Base-by-base conservation (phyloP, 768 basidiomycete genomes). In the Leccinum boreale region DNA sequence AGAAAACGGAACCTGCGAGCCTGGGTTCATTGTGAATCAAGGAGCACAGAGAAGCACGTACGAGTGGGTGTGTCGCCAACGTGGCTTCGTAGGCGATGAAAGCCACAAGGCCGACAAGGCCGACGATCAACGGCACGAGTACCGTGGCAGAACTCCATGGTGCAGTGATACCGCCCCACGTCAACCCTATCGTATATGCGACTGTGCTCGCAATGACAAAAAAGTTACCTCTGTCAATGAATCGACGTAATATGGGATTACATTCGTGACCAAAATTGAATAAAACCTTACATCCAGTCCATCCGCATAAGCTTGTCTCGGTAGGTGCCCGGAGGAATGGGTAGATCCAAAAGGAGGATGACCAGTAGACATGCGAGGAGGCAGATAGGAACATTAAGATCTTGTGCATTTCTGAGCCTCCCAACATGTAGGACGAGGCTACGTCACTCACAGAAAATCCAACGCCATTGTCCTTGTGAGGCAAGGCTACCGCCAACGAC, bases 101-200 rank as follows among this genome's bases (percentile, higher is more conserved):
- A 0, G 45, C 55, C 1, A 56, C 65, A 4, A 85, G 53, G 1
- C 75, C 76, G 12, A 69, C 46, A 4, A 77, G 4, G 0, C 83
- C 83, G 24, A 81, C 35, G 19, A 76, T 60, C 2, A 84, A 68
- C 0, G 81, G 79, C 2, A 72, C 70, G 19, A 84, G 67, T 11
- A 81, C 73, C 2, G 59, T 61, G 12, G 64, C 67, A 0, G 76
- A 77, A 3, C 55, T 58, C 82, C 83, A 85, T 0, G 76, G 52
- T 56, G 74, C 79, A 0, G 64, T 60, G 23, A 75, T 66, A 1
- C 83, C 82, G 17, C 76, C 82, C 77, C 78, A 82, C 1, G 79
- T 81, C 8, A 85, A 65, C 0, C 66, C 80, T 45, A 82, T 67
- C 35, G 77, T 74, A n/a, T 58, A 62, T 5, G 71, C 59, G 7